Conservation (phyloP, 2,329 filamentous ascomycete genomes). For the Hymenotorrendiella dingleyae region DNA sequence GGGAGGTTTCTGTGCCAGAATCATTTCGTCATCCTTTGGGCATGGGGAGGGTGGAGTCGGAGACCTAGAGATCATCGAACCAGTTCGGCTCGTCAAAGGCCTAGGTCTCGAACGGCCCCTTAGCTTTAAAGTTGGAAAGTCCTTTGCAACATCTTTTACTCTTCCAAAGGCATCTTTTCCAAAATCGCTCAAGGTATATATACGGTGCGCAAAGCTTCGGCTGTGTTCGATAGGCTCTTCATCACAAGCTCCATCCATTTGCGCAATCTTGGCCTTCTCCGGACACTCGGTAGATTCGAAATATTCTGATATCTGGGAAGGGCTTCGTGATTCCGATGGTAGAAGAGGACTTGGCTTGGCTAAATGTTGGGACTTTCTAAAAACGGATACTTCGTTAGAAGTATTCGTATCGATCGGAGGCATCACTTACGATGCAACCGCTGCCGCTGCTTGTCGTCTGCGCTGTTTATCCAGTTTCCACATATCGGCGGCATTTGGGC, state of each 20-base stretch:
- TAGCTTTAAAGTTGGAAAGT: neutral
- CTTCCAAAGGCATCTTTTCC: constrained; percentile 1
- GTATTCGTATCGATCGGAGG: too few relatives aligned
- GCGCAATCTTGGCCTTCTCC: neutral
- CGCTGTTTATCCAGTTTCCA: constrained; percentile 16
- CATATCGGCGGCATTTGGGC: constrained; percentile 17
- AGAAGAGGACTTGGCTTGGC: too few relatives aligned
- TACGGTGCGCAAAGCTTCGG: neutral
- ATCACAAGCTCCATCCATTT: constrained; percentile 3
- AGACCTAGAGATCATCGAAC: neutral
- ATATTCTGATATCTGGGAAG: too few relatives aligned
- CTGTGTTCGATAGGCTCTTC: neutral
- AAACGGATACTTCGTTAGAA: too few relatives aligned
- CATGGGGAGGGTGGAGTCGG: constrained; percentile 1
- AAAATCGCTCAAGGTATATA: neutral
- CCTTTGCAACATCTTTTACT: constrained; percentile 2
- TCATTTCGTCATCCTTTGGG: constrained; percentile 1
- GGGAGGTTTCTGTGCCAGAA: neutral
- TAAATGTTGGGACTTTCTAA: too few relatives aligned
- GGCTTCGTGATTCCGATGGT: too few relatives aligned
- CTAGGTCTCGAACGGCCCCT: neutral
- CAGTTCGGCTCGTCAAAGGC: neutral
- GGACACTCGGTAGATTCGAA: neutral
- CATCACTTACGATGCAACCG: constrained; percentile 1
- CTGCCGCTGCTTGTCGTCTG: neutral